A percentile compares a stretch with the other conserved stretches of the same genome.
Evolutionary conservation across 208 protist genomes (phyloP).

Genomic region (Crithidia expoeki): DNA sequence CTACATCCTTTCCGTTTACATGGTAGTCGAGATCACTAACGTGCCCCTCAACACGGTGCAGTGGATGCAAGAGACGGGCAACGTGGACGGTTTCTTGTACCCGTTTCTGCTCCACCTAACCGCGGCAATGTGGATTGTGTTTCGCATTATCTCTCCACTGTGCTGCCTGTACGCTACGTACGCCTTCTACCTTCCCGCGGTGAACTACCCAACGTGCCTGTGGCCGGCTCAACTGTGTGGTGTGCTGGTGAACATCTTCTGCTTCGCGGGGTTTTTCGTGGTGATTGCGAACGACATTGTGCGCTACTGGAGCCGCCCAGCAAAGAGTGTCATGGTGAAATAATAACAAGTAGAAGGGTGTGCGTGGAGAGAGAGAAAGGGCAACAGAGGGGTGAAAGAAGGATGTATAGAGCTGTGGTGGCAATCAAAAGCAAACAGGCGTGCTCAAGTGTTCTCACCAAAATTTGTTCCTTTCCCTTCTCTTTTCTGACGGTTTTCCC

Average conservation of each 20-base stretch:
- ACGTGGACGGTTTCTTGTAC: slow-evolving; percentile 24
- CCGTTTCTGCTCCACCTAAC: slow-evolving; percentile 35
- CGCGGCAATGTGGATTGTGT: slow-evolving; percentile 45
- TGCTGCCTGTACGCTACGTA: slow-evolving; percentile 37
- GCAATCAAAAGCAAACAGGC: no score
- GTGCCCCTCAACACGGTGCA: slow-evolving; percentile 38
- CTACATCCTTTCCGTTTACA: slow-evolving; percentile 47
- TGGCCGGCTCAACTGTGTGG: slow-evolving; percentile 42
- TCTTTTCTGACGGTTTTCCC: no score
- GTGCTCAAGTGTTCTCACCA: no score
- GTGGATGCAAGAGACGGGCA: slow-evolving; percentile 43
- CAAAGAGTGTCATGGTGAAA: not conserved
- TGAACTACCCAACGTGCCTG: slow-evolving; percentile 26
- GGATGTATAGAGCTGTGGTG: not conserved
- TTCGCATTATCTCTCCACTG: slow-evolving; percentile 46
- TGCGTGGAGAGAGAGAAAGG: not conserved
- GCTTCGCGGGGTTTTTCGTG: slow-evolving; percentile 43
- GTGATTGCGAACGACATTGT: slow-evolving; percentile 29
- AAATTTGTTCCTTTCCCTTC: no score
- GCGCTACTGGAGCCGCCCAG: slow-evolving; percentile 4
- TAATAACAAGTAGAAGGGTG: not conserved
- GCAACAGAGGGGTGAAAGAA: not conserved
- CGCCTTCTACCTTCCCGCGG: slow-evolving; percentile 32
- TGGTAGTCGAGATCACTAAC: slow-evolving; percentile 67
- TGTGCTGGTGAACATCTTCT: slow-evolving; percentile 53